These are phyloP conservation scores for Sarocladium strictum DNA, from an alignment of 2,329 filamentous ascomycete species.

Conservation along the genomic window DNA sequence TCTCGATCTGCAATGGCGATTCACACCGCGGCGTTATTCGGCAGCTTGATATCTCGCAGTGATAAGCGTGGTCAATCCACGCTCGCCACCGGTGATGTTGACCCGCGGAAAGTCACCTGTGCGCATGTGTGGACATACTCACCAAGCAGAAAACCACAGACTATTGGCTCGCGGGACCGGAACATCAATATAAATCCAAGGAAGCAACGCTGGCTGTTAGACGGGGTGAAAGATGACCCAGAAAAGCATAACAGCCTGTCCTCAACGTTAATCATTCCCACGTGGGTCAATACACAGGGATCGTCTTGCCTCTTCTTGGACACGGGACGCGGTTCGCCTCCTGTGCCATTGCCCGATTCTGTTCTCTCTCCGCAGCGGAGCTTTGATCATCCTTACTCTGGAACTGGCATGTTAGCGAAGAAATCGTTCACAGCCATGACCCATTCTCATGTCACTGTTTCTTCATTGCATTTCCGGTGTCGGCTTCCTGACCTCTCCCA, in stretches of 20 bases:
- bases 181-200: no score
- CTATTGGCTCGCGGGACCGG: neutral
- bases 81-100: neutral
- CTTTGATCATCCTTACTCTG: neutral
- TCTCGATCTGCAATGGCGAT: neutral
- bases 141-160: neutral
- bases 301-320: neutral
- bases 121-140: no score
- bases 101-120: neutral
- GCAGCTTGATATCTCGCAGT: neutral
- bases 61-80: neutral
- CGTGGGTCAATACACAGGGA: neutral
- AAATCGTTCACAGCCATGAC: no score
- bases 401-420: no score
- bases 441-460: neutral
- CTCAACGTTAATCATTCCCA: neutral
- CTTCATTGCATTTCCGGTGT: neutral
- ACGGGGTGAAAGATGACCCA: neutral
- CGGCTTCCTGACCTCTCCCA: no score
- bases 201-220: no score
- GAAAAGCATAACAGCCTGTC: neutral
- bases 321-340: neutral
- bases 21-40: neutral
- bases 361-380: neutral
- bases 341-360: neutral